Evolutionary conservation across 352 stramenopile genomes (phyloP), one percentile per base, ranked within the genome.

Genomic region (Phytophthora chlamydospora): DNA sequence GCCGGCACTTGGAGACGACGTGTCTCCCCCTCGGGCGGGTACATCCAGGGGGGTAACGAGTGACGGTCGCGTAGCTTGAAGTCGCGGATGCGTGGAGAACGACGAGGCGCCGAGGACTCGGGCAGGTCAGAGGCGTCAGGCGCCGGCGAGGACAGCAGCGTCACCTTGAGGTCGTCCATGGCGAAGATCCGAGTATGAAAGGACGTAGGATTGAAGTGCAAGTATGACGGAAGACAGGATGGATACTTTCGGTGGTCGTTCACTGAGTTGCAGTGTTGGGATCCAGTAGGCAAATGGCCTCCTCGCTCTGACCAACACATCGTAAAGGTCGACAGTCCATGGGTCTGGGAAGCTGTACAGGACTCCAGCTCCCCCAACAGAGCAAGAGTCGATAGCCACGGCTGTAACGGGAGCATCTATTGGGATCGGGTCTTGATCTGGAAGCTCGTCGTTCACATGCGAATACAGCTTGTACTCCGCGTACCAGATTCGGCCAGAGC

Each of bases 141-240:
- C 0, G 56, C 62, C 3, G 66, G 58, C 17, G 68, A 67, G 1
- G 63, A 70, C 1, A 85, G 67, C 19, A 86, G 53, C 12, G 58
- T 67, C 50, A 69, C 68, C 36, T 74, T 74, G 29, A 86, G 74
- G 62, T 86, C 76, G 59, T 83, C 71, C 76, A 85, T 85, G 44
- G 2, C 8, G 47, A 68, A 62, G 43, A 68, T 62, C 59, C 34
- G 38, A 60, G 40, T 53, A 54, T 50, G 54, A 44, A 38, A 2
- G 29, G 27, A 2, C 13, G 27, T 16, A 61, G 49, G 34, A 10
- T 34, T 46, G 16, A 12, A 41, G 27, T 27, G 9, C 33, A 27
- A 14, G 29, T 43, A 60, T 66, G 48, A 54, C 29, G 35, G 12
- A 66, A 17, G 42, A 50, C 48, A 17, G 43, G 39, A 46, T 59